Conservation (phyloP, 2,329 filamentous ascomycete species). For the Pseudocercospora eumusae region DNA sequence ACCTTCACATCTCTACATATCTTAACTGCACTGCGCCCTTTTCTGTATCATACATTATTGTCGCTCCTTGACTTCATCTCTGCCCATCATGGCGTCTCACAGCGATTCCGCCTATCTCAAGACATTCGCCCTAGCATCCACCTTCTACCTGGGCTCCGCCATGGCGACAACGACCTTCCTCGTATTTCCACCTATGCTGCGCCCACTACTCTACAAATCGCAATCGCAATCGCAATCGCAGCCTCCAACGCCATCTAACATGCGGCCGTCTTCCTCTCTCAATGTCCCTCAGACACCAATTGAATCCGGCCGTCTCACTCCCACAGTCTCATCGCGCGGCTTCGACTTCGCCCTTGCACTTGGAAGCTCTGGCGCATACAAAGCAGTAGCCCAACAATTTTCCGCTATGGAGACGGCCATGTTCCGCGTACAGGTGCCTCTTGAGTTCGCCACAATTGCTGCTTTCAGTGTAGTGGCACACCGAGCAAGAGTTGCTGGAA, state of each 20-base stretch:
- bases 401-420: constrained; percentile 27
- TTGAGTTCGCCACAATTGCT: constrained; percentile 30
- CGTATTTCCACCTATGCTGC: constrained; percentile 28
- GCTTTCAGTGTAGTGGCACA: constrained; percentile 31
- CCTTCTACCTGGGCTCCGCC: constrained; percentile 19
- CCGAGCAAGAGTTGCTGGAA: constrained; percentile 13
- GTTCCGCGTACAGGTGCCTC: constrained; percentile 28
- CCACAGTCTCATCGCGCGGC: constrained; percentile 23
- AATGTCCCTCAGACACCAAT: constrained; percentile 20
- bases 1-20: neutral
- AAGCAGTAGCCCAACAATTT: constrained; percentile 36
- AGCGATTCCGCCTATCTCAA: constrained; percentile 10
- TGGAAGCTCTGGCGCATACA: constrained; percentile 30
- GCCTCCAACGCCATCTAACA: neutral
- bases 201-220: constrained; percentile 20
- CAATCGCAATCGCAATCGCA: constrained; percentile 2
- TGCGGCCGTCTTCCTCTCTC: constrained; percentile 17
- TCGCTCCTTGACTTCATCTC: no score
- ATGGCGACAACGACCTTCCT: constrained; percentile 24
- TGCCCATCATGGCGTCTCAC: constrained; percentile 8
- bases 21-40: neutral
- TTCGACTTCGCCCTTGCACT: constrained; percentile 24
- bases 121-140: constrained; percentile 23
- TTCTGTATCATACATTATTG: no score
- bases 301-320: constrained; percentile 27